Evolutionary conservation across 1,139 yeast species (phyloP), one percentile per base, ranked within the genome.

Genomic region (Yamadazyma triangularis): DNA sequence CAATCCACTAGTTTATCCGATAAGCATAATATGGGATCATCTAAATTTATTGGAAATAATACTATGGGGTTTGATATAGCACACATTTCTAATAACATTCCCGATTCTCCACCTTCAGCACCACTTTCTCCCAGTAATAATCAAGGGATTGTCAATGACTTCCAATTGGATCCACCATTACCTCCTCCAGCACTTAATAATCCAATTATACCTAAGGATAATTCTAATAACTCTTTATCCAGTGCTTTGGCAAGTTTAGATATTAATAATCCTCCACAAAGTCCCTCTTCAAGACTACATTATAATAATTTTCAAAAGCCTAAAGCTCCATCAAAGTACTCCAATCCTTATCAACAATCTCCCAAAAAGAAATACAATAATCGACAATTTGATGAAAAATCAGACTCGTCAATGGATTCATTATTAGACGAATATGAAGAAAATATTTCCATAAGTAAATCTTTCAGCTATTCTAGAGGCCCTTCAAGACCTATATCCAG

Each of bases 401-500:
- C 66, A 2, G 68, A 61, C 13, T 59, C 60, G 4, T 70, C 77
- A 2, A 57, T 73, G 58, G 81, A 75, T 44, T 64, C 77, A 2
- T 54, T 74, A 12, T 50, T 76, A 11, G 79, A 73, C 36, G 74
- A 69, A 38, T 74, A 73, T 41, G 75, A 72, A 36, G 70, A 66
- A 34, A 60, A 59, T 28, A 53, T 64, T 24, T 47, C 64, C n/a
- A 53, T 48, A 33, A 54, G 65, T 3, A 43, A 50, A 16, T 44
- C 52, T 8, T 45, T 45, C 26, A 34, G 53, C 7, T 39, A 39
- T 14, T 53, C 67, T 23, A 40, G 58, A 24, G 52, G 61, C 13
- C 50, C 60, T 27, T 51, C 67, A 9, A 34, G 64, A 33, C 53
- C 55, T 31, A 39, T 55, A 24, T 51, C 60, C 13, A 32, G 58